Evolutionary conservation across 2,329 filamentous ascomycete species (phyloP), one percentile per base, ranked within the genome.

Genomic region (Botrytis galanthina): DNA sequence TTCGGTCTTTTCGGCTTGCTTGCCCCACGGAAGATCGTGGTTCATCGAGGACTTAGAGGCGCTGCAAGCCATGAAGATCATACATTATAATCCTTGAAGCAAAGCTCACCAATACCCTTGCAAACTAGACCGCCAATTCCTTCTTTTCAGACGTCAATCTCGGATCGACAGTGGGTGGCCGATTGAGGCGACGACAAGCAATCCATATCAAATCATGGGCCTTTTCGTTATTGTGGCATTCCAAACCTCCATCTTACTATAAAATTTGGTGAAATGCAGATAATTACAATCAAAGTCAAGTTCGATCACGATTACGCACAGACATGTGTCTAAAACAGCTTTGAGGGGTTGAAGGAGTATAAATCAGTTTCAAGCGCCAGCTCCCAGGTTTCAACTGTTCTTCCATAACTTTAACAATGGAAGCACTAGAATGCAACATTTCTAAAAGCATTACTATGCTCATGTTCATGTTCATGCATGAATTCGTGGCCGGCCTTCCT

Each of bases 51-150:
- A 75, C 74, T 74, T 63, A 73, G 73, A 77, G 74, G 75, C 74
- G 76, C 76, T 80, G 78, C 78, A 80, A 80, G 79, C 78, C 79
- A 80, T 79, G 78, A 74, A 79, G 79, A 81, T 81, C 79, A 76
- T 78, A 60, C 29, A 69, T 67, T 57, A 42, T 68, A n/a, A 68
- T 68, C 66, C 66, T 57, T 57, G 48, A 67, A 57, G 37, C 35
- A 46, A 48, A 72, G 61, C 57, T 51, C 62, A 75, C 48, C 51
- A 29, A 29, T 73, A 78, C 72, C 78, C 77, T 73, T 78, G 77
- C 72, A 73, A 76, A 74, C 76, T 79, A 68, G 80, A 81, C 80
- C 80, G 80, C 80, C 78, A 80, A 79, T 81, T 80, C 78, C 75
- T 77, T 72, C 75, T 68, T 74, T 68, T 71, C 51, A 72, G 74